These are phyloP conservation scores for Trichothecium roseum DNA, from an alignment of 2,329 filamentous ascomycete genomes.

Conservation along the genomic window DNA sequence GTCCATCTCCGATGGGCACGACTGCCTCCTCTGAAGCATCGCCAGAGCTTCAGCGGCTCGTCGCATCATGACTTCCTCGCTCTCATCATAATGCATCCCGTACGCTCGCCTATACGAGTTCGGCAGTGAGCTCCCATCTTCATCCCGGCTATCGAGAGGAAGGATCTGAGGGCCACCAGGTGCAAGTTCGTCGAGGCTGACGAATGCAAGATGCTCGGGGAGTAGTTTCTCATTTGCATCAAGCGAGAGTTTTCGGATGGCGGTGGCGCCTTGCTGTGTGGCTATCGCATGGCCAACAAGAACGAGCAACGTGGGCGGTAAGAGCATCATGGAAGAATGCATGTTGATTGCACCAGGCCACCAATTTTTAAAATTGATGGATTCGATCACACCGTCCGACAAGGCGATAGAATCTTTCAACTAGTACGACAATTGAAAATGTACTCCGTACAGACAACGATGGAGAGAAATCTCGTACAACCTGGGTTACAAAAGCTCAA, in stretches of 20 bases:
- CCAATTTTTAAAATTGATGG: no score
- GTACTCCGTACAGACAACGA: no score
- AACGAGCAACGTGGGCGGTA: slow-evolving; percentile 34
- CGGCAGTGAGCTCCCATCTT: slow-evolving; percentile 1
- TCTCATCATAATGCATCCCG: slow-evolving; percentile 29
- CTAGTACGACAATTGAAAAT: no score
- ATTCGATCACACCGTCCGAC: no score
- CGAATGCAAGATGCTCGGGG: slow-evolving; percentile 51
- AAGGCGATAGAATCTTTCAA: no score
- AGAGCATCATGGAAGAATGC: slow-evolving; percentile 18
- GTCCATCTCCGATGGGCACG: slow-evolving; percentile 57
- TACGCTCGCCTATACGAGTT: slow-evolving; percentile 38
- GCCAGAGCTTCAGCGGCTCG: slow-evolving; percentile 36
- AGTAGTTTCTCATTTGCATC: slow-evolving; percentile 67
- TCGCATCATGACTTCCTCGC: slow-evolving; percentile 20
- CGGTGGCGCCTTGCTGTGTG: slow-evolving; percentile 36
- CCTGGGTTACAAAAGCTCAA: no score
- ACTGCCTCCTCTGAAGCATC: slow-evolving; percentile 45
- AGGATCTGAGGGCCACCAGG: slow-evolving; percentile 9
- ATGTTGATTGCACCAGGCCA: no score
- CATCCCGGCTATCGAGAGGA: background rate
- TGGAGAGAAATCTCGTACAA: no score
- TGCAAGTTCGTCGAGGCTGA: slow-evolving; percentile 14
- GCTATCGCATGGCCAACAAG: slow-evolving; percentile 28
- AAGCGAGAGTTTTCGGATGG: slow-evolving; percentile 60